These are phyloP conservation scores for Penicillium sp. DNA, from an alignment of 2,329 filamentous ascomycete genomes.

Conservation along the genomic window DNA sequence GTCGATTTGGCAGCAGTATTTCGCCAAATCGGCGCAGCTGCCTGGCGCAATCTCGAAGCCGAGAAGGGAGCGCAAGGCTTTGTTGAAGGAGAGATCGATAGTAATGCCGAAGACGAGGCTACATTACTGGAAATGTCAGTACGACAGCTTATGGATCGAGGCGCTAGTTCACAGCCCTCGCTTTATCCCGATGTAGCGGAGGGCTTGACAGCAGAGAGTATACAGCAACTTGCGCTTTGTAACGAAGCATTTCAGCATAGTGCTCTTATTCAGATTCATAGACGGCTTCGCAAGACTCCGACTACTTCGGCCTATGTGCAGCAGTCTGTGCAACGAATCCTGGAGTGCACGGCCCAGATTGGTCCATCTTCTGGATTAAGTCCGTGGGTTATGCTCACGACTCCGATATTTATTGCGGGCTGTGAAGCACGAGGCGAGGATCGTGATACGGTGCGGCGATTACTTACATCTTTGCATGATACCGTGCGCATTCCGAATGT, in stretches of 20 bases:
- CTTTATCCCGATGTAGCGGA: slow-evolving; percentile 40
- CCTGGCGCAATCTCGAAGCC: slow-evolving; percentile 31
- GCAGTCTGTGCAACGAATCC: slow-evolving; percentile 38
- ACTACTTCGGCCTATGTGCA: slow-evolving; percentile 34
- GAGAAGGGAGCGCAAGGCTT: slow-evolving; percentile 10
- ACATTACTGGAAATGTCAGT: slow-evolving; percentile 36
- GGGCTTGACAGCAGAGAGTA: slow-evolving; percentile 31
- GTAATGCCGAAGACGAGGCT: slow-evolving; percentile 30
- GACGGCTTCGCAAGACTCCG: slow-evolving; percentile 36
- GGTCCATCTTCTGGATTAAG: slow-evolving; percentile 40
- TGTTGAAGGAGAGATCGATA: slow-evolving; percentile 20
- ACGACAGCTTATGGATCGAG: slow-evolving; percentile 34
- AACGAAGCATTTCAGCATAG: slow-evolving; percentile 47
- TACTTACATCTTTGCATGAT: slow-evolving; percentile 38
- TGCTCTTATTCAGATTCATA: slow-evolving; percentile 45
- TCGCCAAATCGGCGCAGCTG: slow-evolving; percentile 39
- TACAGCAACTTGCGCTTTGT: slow-evolving; percentile 40
- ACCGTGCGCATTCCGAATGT: slow-evolving; percentile 45
- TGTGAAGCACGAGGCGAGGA: slow-evolving; percentile 42
- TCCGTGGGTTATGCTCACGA: slow-evolving; percentile 45
- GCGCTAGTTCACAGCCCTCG: slow-evolving; percentile 27
- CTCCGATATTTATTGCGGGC: slow-evolving; percentile 45
- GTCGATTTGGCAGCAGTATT: slow-evolving; percentile 41
- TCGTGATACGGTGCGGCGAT: slow-evolving; percentile 31
- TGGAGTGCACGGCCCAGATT: slow-evolving; percentile 41